These are phyloP conservation scores for Nicotiana benthamiana DNA, from an alignment of 257 asterid genomes.

Conservation along the genomic window DNA sequence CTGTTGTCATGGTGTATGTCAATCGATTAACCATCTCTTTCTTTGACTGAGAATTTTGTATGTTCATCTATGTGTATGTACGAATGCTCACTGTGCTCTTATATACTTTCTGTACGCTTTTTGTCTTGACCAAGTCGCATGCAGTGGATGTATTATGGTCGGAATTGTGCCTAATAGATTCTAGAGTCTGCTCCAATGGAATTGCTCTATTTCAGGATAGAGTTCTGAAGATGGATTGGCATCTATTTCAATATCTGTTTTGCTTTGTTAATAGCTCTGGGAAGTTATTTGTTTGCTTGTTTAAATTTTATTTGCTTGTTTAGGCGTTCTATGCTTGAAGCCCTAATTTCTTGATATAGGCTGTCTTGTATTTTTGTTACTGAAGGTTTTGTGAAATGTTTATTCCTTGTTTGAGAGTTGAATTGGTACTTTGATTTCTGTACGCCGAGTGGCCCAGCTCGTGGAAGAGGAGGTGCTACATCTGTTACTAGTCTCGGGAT, in stretches of 20 bases:
- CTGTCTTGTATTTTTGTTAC: neutral
- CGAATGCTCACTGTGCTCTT: neutral
- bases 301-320: neutral
- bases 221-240: neutral
- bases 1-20: constrained; percentile 59
- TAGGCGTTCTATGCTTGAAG: neutral
- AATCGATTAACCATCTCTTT: neutral
- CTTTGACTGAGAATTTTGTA: neutral
- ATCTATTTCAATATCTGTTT: neutral
- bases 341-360: neutral
- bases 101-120: neutral
- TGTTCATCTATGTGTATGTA: neutral
- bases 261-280: neutral
- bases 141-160: neutral
- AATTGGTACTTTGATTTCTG: neutral
- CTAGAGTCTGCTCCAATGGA: neutral
- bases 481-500: constrained; percentile 30
- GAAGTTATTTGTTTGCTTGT: neutral
- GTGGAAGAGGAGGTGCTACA: constrained; percentile 46
- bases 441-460: constrained; percentile 32
- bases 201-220: neutral
- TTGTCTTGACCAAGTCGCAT: neutral
- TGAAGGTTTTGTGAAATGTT: neutral
- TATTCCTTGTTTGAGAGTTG: neutral
- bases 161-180: neutral